These are phyloP conservation scores for Coemansia sp. DNA, from an alignment of 192 early-diverging fungal genomes.

Conservation along the genomic window DNA sequence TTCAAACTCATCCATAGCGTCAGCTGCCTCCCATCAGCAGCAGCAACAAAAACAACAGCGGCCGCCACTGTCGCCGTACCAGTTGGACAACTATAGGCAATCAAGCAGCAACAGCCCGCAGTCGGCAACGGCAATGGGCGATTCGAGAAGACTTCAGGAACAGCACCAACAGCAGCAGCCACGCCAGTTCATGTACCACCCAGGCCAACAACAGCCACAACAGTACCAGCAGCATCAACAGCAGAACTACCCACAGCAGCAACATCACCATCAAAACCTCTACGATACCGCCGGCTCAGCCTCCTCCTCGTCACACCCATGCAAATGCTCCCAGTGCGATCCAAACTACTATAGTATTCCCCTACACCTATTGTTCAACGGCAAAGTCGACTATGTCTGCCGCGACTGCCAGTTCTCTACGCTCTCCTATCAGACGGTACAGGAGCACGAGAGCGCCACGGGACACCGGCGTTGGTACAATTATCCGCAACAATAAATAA, in stretches of 20 bases:
- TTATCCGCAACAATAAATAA: slow-evolving; percentile 43
- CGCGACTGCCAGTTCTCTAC: slow-evolving; percentile 50
- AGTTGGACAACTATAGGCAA: not conserved
- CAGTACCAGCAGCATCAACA: slow-evolving; percentile 19
- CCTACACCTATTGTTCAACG: slow-evolving; percentile 28
- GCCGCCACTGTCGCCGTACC: slow-evolving; percentile 1
- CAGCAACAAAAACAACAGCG: not conserved
- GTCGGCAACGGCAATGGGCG: slow-evolving; percentile 1
- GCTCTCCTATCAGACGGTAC: slow-evolving; percentile 24
- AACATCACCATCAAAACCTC: slow-evolving; percentile 9
- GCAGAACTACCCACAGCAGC: no score
- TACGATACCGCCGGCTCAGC: not conserved
- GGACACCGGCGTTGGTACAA: slow-evolving; percentile 54
- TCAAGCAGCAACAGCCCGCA: slow-evolving; percentile 3
- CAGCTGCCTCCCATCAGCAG: not conserved
- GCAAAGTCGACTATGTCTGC: slow-evolving; percentile 47
- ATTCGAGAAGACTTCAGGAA: not conserved
- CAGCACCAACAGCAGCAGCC: not conserved
- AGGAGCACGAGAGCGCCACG: slow-evolving; percentile 41
- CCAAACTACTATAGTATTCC: slow-evolving; percentile 49
- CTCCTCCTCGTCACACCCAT: slow-evolving; percentile 12
- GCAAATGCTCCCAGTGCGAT: slow-evolving; percentile 55
- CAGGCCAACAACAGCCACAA: slow-evolving; percentile 13
- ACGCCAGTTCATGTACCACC: not conserved
- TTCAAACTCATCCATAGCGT: not conserved